Conservation (phyloP, 768 basidiomycete genomes). For the Serendipita sp. region DNA sequence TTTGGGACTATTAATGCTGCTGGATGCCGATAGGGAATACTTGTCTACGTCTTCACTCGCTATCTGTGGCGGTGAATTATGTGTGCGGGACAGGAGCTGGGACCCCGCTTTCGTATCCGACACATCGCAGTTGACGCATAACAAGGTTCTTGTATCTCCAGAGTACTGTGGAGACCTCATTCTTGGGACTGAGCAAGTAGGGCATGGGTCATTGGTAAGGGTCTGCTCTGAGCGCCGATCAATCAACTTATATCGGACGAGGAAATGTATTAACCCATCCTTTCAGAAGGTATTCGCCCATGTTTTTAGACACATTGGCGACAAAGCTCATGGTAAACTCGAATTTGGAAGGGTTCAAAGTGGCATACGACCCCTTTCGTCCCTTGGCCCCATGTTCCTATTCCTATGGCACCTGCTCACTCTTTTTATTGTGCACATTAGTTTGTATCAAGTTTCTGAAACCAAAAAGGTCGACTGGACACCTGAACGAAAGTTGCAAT, state of each 20-base stretch:
- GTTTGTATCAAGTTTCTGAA: slow-evolving; percentile 13
- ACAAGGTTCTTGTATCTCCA: slow-evolving; percentile 25
- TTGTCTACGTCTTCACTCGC: neutral
- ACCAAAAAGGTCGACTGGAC: slow-evolving; percentile 15
- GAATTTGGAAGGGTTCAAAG: neutral
- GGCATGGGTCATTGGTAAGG: slow-evolving; percentile 51
- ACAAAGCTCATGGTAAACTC: slow-evolving; percentile 32
- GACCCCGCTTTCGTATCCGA: neutral
- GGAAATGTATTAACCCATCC: slow-evolving; percentile 43
- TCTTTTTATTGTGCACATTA: slow-evolving; percentile 18
- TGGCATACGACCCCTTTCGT: slow-evolving; percentile 6
- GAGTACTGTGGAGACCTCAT: slow-evolving; percentile 42
- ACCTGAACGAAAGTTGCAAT: slow-evolving; percentile 32
- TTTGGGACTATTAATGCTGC: slow-evolving; percentile 29
- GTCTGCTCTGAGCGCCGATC: slow-evolving; percentile 26
- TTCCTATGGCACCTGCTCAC: slow-evolving; percentile 19
- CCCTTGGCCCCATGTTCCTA: slow-evolving; percentile 19
- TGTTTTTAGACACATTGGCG: slow-evolving; percentile 38
- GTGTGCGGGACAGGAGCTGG: neutral
- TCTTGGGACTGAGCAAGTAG: slow-evolving; percentile 43
- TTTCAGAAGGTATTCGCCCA: slow-evolving; percentile 59
- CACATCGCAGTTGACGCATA: slow-evolving; percentile 50
- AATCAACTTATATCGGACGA: neutral
- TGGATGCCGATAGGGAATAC: slow-evolving; percentile 19
- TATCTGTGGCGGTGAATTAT: neutral